These are phyloP conservation scores for Aspergillus fructus DNA, from an alignment of 2,329 filamentous ascomycete genomes.

Conservation along the genomic window DNA sequence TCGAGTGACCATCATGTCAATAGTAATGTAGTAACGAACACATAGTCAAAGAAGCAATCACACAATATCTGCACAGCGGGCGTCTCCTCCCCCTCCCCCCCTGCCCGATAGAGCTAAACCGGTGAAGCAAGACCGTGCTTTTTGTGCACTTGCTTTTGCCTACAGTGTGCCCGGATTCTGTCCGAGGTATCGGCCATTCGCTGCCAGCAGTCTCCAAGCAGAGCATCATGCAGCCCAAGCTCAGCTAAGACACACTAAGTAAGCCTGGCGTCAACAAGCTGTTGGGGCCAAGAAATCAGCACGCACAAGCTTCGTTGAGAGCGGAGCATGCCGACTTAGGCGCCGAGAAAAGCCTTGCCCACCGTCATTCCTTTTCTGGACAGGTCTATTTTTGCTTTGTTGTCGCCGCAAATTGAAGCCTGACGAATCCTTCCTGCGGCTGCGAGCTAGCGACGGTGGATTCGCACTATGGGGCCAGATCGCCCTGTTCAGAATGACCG, in stretches of 20 bases:
- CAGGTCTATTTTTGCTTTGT: background rate
- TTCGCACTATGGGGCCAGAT: background rate
- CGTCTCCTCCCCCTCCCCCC: background rate
- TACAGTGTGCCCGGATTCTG: background rate
- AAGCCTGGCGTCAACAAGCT: background rate
- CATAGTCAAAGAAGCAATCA: background rate
- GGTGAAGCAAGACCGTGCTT: background rate
- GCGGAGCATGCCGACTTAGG: background rate
- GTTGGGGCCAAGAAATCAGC: background rate
- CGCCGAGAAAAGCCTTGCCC: background rate
- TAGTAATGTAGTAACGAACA: background rate
- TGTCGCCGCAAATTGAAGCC: too few species aligned
- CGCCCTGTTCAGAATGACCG: background rate
- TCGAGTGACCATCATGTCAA: background rate
- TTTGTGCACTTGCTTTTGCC: background rate
- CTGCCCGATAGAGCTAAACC: background rate
- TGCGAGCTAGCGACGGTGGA: background rate
- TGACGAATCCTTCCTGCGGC: background rate
- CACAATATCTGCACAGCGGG: background rate
- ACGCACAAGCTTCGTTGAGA: background rate
- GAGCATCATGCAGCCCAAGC: background rate
- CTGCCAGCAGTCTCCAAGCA: background rate
- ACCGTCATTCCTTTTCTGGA: background rate
- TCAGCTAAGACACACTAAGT: background rate
- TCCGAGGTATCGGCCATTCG: background rate